Conservation (phyloP, 1,284 basidiomycete species). For the Sanghuangporus weigelae region DNA sequence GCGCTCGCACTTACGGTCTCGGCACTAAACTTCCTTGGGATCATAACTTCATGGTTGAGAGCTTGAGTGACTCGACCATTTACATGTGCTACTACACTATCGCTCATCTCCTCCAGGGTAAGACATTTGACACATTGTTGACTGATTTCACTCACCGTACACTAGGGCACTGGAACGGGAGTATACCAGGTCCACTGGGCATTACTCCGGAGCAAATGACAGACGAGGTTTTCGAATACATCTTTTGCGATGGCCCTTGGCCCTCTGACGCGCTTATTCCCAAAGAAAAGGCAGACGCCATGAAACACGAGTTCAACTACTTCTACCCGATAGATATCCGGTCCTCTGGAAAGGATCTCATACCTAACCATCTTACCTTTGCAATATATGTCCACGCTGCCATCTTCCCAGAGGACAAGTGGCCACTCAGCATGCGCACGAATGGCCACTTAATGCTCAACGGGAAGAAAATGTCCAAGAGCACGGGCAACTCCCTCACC, state of each 20-base stretch:
- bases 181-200: constrained; percentile 76
- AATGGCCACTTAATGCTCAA: constrained; percentile 99
- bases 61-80: constrained; percentile 95
- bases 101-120: constrained; percentile 83
- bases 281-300: constrained; percentile 73
- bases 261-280: constrained; percentile 63
- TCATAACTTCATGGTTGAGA: constrained; percentile 93
- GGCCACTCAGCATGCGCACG: constrained; percentile 88
- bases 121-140: constrained; percentile 21
- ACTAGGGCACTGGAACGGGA: constrained; percentile 76
- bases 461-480: constrained; percentile 99
- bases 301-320: constrained; percentile 93
- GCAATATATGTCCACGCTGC: constrained; percentile 93
- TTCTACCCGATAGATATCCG: constrained; percentile 99
- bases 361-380: constrained; percentile 96
- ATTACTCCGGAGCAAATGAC: constrained; percentile 92
- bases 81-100: constrained; percentile 99
- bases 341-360: constrained; percentile 98
- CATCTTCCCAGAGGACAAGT: constrained; percentile 90
- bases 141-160: constrained; percentile 18
- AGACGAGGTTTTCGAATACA: constrained; percentile 96
- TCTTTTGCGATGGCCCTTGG: constrained; percentile 77
- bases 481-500: constrained; percentile 86
- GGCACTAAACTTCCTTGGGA: constrained; percentile 98
- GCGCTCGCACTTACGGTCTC: constrained; percentile 93